These are phyloP conservation scores for Tolypocladium amazonense DNA, from an alignment of 2,329 filamentous ascomycete species.

Conservation along the genomic window DNA sequence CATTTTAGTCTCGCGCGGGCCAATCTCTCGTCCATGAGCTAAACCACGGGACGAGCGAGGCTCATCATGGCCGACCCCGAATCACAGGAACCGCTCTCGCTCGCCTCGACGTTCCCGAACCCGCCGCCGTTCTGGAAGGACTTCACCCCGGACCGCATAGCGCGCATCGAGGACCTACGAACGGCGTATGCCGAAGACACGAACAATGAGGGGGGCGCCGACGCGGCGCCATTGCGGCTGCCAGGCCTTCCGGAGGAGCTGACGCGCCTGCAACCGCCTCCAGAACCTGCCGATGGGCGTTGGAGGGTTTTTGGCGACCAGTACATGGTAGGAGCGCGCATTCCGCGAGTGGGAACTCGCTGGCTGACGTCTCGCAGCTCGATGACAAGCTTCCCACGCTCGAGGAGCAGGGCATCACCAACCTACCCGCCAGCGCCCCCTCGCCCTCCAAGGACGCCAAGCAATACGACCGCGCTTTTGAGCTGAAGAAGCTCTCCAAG, in stretches of 20 bases:
- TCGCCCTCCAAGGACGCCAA: conserved; percentile 35
- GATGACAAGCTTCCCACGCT: conserved; percentile 55
- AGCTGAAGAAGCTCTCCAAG: conserved; percentile 71
- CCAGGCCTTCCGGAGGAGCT: conserved; percentile 58
- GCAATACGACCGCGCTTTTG: conserved; percentile 51
- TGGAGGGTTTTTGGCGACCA: conserved; percentile 66
- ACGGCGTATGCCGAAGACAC: conserved; percentile 22
- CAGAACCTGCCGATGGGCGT: conserved; percentile 56
- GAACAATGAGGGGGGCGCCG: conserved; percentile 8
- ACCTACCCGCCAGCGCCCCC: conserved; percentile 39
- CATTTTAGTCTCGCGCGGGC: background rate
- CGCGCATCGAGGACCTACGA: conserved; percentile 38
- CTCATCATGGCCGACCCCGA: conserved; percentile 47
- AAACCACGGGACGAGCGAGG: background rate
- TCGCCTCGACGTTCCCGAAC: conserved; percentile 65
- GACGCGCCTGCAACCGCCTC: conserved; percentile 68
- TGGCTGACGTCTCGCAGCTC: conserved; percentile 25
- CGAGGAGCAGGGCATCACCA: conserved; percentile 58
- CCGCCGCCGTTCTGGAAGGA: conserved; percentile 85
- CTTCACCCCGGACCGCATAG: conserved; percentile 69
- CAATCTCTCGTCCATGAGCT: conserved; percentile 1
- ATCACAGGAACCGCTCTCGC: conserved; percentile 22
- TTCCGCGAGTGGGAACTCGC: background rate
- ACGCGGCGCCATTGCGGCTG: conserved; percentile 20
- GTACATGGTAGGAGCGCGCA: conserved; percentile 35